phyloP scores from a whole-genome alignment of 176 grass and related monocot species.

The Ensete ventricosum region DNA sequence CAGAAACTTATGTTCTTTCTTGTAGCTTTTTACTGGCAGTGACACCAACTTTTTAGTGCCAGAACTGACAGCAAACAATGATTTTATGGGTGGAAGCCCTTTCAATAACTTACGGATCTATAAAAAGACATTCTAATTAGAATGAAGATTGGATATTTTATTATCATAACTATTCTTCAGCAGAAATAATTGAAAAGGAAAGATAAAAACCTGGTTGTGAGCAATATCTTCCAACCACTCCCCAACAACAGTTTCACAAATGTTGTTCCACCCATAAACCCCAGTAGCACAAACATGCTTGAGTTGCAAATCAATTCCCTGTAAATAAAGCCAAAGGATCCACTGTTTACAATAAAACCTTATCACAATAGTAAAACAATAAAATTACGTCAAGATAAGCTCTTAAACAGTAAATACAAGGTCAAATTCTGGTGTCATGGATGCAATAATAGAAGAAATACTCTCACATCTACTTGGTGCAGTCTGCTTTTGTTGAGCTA shows the following conservation, averaged over 20 bases:
- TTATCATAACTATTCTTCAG: neutral
- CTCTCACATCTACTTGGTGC: too few species aligned
- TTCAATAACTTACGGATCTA: constrained; percentile 95
- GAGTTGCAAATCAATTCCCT: constrained; percentile 97
- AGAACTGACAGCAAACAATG: constrained; percentile 80
- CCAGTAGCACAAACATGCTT: constrained; percentile 92
- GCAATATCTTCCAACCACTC: constrained; percentile 98
- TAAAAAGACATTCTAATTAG: constrained; percentile 21
- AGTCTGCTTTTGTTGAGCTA: too few species aligned
- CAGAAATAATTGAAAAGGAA: constrained; percentile 2
- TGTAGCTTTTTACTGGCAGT: constrained; percentile 84
- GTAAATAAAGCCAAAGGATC: constrained; percentile 2
- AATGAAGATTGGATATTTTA: constrained; percentile 14
- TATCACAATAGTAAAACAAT: too few species aligned
- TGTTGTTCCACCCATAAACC: constrained; percentile 84
- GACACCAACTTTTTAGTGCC: constrained; percentile 92
- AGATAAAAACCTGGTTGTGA: constrained; percentile 69
- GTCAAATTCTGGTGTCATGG: too few species aligned
- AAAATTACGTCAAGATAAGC: too few species aligned
- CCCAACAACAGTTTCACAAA: constrained; percentile 70
- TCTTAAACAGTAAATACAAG: too few species aligned
- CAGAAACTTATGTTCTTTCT: constrained; percentile 91
- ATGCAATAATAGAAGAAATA: too few species aligned
- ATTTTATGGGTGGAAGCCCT: constrained; percentile 83
- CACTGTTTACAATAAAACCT: too few species aligned